Conservation (phyloP, 78 protist species). For the Trichosphaerium sp. region DNA sequence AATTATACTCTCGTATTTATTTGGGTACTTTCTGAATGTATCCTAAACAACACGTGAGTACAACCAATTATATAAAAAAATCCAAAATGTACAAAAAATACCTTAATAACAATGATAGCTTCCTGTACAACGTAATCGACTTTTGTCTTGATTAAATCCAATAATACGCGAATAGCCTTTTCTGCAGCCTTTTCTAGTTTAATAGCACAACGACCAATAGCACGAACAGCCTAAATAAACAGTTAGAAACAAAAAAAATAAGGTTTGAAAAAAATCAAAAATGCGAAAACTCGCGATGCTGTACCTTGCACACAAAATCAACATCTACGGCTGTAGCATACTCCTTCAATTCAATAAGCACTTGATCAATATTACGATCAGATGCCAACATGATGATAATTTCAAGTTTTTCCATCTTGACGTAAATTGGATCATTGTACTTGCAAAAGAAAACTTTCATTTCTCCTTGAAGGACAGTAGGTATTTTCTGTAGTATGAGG, state of each 20-base stretch:
- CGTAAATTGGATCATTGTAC: conserved; percentile 98
- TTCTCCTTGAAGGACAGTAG: conserved; percentile 74
- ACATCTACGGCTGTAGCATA: conserved; percentile 94
- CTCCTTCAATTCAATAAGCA: conserved; percentile 90
- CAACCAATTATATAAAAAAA: neutral
- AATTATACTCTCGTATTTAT: conserved; percentile 92
- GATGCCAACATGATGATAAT: conserved; percentile 87
- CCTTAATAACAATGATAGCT: conserved; percentile 94
- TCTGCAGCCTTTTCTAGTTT: conserved; percentile 75
- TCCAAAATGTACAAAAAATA: conserved; percentile 1
- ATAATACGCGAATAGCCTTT: conserved; percentile 81
- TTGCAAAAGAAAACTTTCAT: conserved; percentile 93
- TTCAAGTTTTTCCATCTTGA: conserved; percentile 98
- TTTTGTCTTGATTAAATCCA: conserved; percentile 87
- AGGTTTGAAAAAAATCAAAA: no score
- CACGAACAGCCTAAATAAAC: conserved; percentile 91
- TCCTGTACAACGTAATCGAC: conserved; percentile 99
- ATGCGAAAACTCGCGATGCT: no score
- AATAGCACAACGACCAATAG: conserved; percentile 95
- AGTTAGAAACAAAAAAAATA: no score
- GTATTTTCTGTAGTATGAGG: conserved; percentile 83
- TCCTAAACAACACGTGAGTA: conserved; percentile 23
- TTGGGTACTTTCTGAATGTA: conserved; percentile 95
- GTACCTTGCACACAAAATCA: conserved; percentile 93
- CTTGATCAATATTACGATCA: conserved; percentile 80